Percentiles rank a stretch among this genome's conserved stretches.
Evolutionary conservation across 352 stramenopile species (phyloP).

Genomic region (Salisapilia sapeloensis): DNA sequence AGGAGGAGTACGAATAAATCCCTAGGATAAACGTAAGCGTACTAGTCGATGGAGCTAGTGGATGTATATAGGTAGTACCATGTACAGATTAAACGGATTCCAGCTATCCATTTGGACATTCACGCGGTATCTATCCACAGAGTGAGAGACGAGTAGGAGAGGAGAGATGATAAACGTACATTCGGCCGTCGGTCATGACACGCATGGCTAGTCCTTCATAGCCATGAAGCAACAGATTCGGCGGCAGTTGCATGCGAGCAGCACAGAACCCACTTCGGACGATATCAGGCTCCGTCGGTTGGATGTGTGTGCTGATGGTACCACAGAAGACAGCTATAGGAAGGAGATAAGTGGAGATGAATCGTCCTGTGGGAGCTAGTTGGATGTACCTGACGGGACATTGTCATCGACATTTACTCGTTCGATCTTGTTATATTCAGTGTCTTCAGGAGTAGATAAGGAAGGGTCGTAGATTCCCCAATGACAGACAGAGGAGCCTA

Average conservation of each 20-base stretch:
- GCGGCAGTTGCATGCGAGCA: constrained; percentile 39
- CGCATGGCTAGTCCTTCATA: constrained; percentile 76
- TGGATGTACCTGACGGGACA: constrained; percentile 25
- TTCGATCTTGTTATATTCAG: constrained; percentile 7
- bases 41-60: not conserved
- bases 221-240: constrained; percentile 39
- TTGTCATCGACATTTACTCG: constrained; percentile 35
- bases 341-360: constrained; percentile 2
- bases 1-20: constrained; percentile 60
- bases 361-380: no score
- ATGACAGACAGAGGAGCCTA: constrained; percentile 43
- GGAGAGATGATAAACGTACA: constrained; percentile 13
- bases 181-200: constrained; percentile 71
- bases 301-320: constrained; percentile 43
- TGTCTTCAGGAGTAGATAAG: constrained; percentile 1
- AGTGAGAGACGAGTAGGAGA: constrained; percentile 1
- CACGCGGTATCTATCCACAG: constrained; percentile 34
- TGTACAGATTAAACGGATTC: constrained; percentile 79
- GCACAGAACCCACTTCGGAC: constrained; percentile 76
- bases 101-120: constrained; percentile 76
- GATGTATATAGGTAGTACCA: constrained; percentile 15
- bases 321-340: constrained; percentile 53
- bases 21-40: constrained; percentile 9
- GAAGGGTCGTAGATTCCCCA: constrained; percentile 42
- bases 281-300: constrained; percentile 59